These are phyloP conservation scores for Pulveroboletus sp. DNA, from an alignment of 768 basidiomycete species.

Conservation along the genomic window DNA sequence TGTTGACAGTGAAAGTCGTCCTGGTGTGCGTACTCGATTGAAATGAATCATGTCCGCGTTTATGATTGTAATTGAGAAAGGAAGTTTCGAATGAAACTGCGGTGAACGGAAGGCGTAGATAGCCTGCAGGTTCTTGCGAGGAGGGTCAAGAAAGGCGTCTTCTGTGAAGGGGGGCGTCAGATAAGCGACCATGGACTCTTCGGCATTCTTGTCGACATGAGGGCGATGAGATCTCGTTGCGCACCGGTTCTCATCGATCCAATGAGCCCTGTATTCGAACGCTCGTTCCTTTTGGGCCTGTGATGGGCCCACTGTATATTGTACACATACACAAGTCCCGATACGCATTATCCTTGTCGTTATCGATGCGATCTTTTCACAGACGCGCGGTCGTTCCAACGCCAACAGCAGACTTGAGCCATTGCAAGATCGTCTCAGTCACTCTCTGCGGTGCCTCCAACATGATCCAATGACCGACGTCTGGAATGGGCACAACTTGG, in stretches of 20 bases:
- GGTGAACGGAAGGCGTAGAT: neutral
- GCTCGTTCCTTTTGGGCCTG: neutral
- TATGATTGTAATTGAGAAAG: neutral
- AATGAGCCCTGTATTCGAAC: no score
- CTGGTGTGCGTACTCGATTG: neutral
- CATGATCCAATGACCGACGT: constrained; percentile 68
- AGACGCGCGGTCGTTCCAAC: neutral
- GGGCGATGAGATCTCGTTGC: neutral
- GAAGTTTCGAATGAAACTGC: neutral
- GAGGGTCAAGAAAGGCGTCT: neutral
- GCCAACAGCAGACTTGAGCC: constrained; percentile 34
- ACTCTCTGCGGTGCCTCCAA: constrained; percentile 56
- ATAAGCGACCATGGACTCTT: neutral
- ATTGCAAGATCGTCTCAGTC: constrained; percentile 43
- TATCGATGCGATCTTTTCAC: constrained; percentile 1
- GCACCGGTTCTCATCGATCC: neutral
- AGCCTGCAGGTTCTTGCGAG: neutral
- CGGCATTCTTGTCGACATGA: neutral
- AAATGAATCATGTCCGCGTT: neutral
- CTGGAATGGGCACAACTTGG: constrained; percentile 50
- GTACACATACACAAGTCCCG: neutral
- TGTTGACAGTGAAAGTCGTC: neutral
- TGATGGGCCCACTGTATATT: neutral
- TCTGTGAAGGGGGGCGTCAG: no score
- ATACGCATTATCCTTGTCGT: no score